Evolutionary conservation across 208 protist genomes (phyloP).

Genomic region (Entamoeba invadens): DNA sequence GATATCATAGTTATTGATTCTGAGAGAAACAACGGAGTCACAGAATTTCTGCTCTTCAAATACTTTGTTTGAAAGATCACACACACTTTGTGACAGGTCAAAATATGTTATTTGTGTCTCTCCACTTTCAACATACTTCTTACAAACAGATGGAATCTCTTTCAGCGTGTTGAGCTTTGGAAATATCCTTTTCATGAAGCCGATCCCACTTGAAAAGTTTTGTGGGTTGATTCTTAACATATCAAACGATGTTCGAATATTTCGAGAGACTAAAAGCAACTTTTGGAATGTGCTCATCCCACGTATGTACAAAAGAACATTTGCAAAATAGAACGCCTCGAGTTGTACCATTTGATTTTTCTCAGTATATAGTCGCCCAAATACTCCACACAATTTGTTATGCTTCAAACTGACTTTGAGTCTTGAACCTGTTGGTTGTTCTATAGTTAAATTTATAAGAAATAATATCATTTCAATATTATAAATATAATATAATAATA

Average conservation of each 20-base stretch:
- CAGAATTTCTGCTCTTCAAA: not conserved
- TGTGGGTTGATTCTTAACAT: not conserved
- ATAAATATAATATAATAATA: too few relatives aligned
- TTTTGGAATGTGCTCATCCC: not conserved
- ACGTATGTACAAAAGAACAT: not conserved
- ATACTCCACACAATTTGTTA: too few relatives aligned
- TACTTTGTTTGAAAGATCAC: not conserved
- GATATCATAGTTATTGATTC: not conserved
- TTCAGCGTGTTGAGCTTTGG: not conserved
- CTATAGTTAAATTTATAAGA: too few relatives aligned
- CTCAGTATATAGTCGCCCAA: too few relatives aligned
- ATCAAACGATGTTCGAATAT: not conserved
- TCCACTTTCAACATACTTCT: not conserved
- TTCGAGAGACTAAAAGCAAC: not conserved
- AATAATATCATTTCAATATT: too few relatives aligned
- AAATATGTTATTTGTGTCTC: not conserved
- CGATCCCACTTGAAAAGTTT: not conserved
- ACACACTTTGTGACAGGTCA: not conserved
- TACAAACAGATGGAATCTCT: not conserved
- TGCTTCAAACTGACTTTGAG: too few relatives aligned
- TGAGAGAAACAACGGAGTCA: too few relatives aligned
- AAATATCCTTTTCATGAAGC: not conserved
- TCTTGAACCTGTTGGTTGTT: too few relatives aligned
- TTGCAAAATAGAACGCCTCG: not conserved
- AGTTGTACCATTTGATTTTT: not conserved